phyloP scores from a whole-genome alignment of 306 rosid genomes.

The Trichosanthes truncata region DNA sequence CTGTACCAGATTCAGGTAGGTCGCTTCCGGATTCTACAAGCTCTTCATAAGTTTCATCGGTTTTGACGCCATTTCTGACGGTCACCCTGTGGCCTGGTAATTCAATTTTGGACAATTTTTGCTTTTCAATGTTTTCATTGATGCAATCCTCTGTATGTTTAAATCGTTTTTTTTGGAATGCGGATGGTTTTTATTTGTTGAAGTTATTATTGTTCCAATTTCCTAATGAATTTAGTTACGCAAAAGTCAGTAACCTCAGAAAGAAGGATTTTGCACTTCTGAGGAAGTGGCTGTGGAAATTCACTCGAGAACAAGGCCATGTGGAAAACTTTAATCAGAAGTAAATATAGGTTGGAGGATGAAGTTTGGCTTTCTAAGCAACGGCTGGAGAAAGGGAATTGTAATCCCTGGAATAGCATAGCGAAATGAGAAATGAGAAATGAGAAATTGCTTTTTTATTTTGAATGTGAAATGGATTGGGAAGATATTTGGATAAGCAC shows the following conservation, averaged over 20 bases:
- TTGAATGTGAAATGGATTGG: no score
- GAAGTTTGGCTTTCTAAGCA: no score
- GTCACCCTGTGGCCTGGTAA: not conserved
- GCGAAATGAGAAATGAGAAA: no score
- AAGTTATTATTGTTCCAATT: not conserved
- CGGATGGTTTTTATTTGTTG: not conserved
- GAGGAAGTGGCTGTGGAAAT: no score
- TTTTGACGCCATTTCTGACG: not conserved
- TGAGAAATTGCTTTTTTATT: no score
- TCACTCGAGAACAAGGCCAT: no score
- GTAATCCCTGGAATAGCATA: no score
- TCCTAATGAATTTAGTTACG: not conserved
- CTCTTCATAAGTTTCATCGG: not conserved
- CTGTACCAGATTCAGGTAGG: not conserved
- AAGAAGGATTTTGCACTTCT: not conserved
- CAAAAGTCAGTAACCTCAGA: not conserved
- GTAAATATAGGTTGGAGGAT: no score
- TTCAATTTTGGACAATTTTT: not conserved
- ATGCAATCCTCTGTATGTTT: no score
- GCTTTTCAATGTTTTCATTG: not conserved
- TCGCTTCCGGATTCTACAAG: not conserved
- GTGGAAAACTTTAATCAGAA: no score
- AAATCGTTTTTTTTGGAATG: no score
- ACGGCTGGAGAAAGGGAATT: not conserved
- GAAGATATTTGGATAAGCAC: no score